Conservation (phyloP, 768 basidiomycete genomes). For the Suillus bovinus region DNA sequence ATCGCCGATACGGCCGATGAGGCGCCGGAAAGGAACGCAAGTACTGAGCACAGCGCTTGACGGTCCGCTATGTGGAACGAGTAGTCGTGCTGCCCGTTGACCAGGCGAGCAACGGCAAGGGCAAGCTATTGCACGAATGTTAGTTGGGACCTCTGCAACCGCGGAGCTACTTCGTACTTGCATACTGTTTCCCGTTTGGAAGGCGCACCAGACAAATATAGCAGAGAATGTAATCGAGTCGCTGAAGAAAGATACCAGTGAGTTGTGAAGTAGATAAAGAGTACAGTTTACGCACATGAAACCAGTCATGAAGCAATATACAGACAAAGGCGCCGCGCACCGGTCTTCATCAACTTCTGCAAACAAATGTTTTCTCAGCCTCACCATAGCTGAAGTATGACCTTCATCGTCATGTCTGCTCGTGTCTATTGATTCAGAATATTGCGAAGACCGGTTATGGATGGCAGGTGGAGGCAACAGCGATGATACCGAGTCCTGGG, state of each 20-base stretch:
- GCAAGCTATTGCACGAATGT: conserved; percentile 50
- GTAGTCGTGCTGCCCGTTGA: conserved; percentile 51
- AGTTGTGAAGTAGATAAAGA: not conserved
- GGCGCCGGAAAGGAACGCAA: conserved; percentile 75
- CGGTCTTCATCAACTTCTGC: conserved; percentile 27
- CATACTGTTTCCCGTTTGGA: conserved; percentile 78
- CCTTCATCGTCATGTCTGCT: conserved; percentile 19
- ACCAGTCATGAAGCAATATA: conserved; percentile 80
- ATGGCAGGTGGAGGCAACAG: conserved; percentile 1
- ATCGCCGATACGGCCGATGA: no score
- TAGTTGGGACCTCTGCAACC: not conserved
- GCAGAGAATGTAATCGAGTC: conserved; percentile 77
- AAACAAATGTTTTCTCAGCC: conserved; percentile 15
- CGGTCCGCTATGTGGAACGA: conserved; percentile 80
- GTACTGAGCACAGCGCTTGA: conserved; percentile 76
- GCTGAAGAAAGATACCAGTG: conserved; percentile 35
- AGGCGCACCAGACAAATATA: conserved; percentile 82
- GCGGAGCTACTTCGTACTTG: conserved; percentile 46
- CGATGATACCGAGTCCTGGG: not conserved
- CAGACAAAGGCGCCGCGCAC: conserved; percentile 54
- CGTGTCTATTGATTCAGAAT: conserved; percentile 1
- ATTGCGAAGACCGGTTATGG: conserved; percentile 9
- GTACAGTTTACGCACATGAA: conserved; percentile 54
- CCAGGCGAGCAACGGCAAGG: conserved; percentile 78
- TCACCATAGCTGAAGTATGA: conserved; percentile 8